A percentile compares a stretch with the other conserved stretches of the same genome.
Evolutionary conservation across 2,329 filamentous ascomycete species (phyloP).

Genomic region (Exophiala calicioides): DNA sequence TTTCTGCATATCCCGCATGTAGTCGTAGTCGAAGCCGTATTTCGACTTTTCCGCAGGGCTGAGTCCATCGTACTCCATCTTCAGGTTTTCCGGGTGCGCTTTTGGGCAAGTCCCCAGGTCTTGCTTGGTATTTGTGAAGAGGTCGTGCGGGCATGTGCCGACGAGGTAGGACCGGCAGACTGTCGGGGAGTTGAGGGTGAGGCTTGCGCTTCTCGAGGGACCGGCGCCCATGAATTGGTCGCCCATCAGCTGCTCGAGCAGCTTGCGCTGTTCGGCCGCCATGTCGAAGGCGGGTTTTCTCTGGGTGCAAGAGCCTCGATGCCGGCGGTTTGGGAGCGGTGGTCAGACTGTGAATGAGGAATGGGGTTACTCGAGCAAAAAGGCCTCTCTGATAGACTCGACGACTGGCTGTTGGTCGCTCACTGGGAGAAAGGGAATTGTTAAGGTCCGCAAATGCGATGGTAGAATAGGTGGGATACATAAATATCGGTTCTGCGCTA

Average conservation of each 20-base stretch:
- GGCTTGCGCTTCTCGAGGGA: constrained; percentile 72
- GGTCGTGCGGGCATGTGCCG: constrained; percentile 94
- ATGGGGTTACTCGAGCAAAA: too few species aligned
- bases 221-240: constrained; percentile 77
- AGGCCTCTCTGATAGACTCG: too few species aligned
- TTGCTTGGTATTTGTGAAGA: constrained; percentile 99
- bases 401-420: too few species aligned
- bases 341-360: too few species aligned
- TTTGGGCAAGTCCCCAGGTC: constrained; percentile 88
- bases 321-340: neutral
- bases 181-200: constrained; percentile 87
- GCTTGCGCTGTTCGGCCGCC: constrained; percentile 96
- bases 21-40: constrained; percentile 94
- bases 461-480: too few species aligned
- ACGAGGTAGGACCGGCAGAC: constrained; percentile 93
- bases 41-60: constrained; percentile 70
- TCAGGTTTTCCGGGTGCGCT: constrained; percentile 83
- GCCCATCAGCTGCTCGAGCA: constrained; percentile 90
- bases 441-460: too few species aligned
- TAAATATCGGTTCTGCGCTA: too few species aligned
- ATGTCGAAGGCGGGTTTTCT: constrained; percentile 51
- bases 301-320: neutral
- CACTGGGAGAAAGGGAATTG: too few species aligned
- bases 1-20: constrained; percentile 91
- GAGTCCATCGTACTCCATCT: constrained; percentile 81